Conservation (phyloP, 768 basidiomycete species). For the Agrocybe praecox region DNA sequence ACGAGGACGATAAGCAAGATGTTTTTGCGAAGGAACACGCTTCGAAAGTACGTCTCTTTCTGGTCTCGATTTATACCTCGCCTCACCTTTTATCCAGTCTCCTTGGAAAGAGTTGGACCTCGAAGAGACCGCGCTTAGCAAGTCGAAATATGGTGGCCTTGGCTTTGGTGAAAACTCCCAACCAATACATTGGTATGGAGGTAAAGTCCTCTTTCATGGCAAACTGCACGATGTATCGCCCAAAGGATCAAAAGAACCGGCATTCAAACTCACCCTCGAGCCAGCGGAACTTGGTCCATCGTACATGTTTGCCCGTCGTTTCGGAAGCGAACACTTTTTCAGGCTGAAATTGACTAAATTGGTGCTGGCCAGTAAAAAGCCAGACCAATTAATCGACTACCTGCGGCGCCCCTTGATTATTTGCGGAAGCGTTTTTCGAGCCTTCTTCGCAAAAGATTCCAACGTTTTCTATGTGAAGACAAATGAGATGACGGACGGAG, state of each 20-base stretch:
- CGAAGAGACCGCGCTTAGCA: conserved; percentile 45
- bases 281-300: conserved; percentile 56
- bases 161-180: conserved; percentile 39
- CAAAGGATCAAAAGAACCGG: conserved; percentile 28
- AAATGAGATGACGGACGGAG: conserved; percentile 40
- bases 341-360: conserved; percentile 46
- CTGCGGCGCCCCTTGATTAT: conserved; percentile 55
- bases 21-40: conserved; percentile 34
- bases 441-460: conserved; percentile 63
- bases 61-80: neutral
- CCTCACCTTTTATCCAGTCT: conserved; percentile 34
- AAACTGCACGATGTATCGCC: conserved; percentile 28
- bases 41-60: conserved; percentile 16
- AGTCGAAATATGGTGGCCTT: conserved; percentile 38
- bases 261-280: conserved; percentile 47
- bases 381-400: conserved; percentile 38
- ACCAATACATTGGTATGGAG: conserved; percentile 56
- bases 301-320: conserved; percentile 56
- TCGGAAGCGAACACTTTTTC: conserved; percentile 64
- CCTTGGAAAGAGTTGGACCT: conserved; percentile 67
- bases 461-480: conserved; percentile 59
- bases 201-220: conserved; percentile 57
- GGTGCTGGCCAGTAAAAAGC: conserved; percentile 27
- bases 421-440: conserved; percentile 54
- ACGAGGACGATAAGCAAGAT: conserved; percentile 2